Evolutionary conservation across 129 eudicot species (phyloP).

Genomic region (Flaveria linearis): DNA sequence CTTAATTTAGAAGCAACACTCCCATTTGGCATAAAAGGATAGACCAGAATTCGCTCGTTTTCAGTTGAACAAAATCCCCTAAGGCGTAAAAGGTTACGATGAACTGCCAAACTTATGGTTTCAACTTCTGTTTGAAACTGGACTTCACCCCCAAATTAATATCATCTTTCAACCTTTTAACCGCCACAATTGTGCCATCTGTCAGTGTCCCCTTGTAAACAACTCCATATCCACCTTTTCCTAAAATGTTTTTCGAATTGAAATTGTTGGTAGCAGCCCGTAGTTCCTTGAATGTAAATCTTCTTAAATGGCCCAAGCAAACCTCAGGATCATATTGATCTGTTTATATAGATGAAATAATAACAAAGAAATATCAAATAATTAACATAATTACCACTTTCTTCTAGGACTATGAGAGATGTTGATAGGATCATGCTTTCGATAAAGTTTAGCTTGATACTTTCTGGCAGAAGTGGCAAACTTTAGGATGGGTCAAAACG

Average conservation of each 20-base stretch:
- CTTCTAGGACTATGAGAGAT: background rate
- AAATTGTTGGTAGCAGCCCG: conserved; percentile 86
- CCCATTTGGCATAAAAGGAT: conserved; percentile 91
- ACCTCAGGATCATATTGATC: conserved; percentile 96
- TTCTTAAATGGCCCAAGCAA: conserved; percentile 75
- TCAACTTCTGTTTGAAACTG: conserved; percentile 97
- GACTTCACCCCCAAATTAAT: conserved; percentile 76
- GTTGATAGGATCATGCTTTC: background rate
- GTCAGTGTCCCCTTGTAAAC: conserved; percentile 70
- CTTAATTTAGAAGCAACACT: conserved; percentile 85
- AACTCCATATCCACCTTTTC: conserved; percentile 89
- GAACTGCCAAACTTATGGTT: conserved; percentile 88
- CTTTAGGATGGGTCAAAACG: background rate
- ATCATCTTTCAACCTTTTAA: conserved; percentile 79
- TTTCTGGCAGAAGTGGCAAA: background rate
- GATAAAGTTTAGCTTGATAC: background rate
- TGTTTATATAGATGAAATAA: conserved; percentile 38
- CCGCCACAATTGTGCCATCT: conserved; percentile 87
- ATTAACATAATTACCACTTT: background rate
- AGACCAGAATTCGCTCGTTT: conserved; percentile 85
- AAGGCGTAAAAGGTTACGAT: conserved; percentile 88
- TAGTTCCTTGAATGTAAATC: conserved; percentile 81
- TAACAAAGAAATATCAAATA: background rate
- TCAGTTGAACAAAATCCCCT: conserved; percentile 90
- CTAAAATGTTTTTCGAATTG: conserved; percentile 69